A percentile compares a stretch with the other conserved stretches of the same genome.
Conservation (phyloP, 2,329 filamentous ascomycete genomes). For the Penicillium paneum region DNA sequence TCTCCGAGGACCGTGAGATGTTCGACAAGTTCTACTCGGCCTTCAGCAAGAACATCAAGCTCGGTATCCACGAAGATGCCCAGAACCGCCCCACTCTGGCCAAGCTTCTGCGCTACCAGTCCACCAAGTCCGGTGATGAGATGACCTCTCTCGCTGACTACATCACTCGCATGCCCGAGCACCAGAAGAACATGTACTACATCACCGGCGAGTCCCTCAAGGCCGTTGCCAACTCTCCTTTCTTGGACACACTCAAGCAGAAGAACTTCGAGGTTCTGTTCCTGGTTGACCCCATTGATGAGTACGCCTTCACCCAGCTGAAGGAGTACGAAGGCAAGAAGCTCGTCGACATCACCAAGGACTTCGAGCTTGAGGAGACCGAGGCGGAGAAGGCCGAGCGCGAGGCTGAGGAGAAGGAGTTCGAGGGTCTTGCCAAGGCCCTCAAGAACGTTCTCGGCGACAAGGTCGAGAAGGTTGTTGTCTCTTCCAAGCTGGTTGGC, state of each 20-base stretch:
- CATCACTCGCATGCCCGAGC: constrained; percentile 97
- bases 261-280: constrained; percentile 99
- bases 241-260: constrained; percentile 97
- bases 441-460: constrained; percentile 99
- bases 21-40: constrained; percentile 99
- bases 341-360: constrained; percentile 99
- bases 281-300: constrained; percentile 98
- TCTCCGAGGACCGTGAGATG: constrained; percentile 98
- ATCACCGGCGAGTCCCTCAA: constrained; percentile 99
- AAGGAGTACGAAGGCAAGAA: constrained; percentile 99
- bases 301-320: constrained; percentile 99
- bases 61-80: constrained; percentile 98
- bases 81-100: constrained; percentile 91
- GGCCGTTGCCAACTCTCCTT: constrained; percentile 95
- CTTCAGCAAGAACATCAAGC: constrained; percentile 99
- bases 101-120: constrained; percentile 98
- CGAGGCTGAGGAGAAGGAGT: constrained; percentile 98
- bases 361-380: constrained; percentile 99
- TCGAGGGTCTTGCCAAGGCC: constrained; percentile 86
- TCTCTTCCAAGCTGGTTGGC: constrained; percentile 93
- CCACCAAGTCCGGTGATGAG: constrained; percentile 98
- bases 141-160: constrained; percentile 93
- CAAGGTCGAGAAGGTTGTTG: constrained; percentile 99
- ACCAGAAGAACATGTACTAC: constrained; percentile 99
- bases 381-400: constrained; percentile 98